A percentile compares a stretch with the other conserved stretches of the same genome.
Conservation (phyloP, 345 rosid species). For the Triadica sebifera region DNA sequence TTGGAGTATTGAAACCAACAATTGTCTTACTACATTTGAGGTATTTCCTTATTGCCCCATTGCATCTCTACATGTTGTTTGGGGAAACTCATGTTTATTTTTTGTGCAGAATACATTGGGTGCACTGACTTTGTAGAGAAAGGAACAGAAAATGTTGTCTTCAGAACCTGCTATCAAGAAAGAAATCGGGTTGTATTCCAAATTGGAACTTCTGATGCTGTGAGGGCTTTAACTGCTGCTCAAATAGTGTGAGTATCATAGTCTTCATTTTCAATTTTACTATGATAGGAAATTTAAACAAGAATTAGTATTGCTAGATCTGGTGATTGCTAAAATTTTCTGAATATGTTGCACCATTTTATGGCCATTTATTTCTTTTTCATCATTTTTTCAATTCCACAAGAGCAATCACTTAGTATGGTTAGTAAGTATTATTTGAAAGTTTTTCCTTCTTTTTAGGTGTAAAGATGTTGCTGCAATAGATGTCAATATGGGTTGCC, state of each 20-base stretch:
- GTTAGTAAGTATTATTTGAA: not conserved
- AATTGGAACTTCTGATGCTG: too few species aligned
- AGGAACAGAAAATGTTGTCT: conserved; percentile 73
- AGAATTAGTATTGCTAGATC: not conserved
- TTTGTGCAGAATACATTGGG: conserved; percentile 46
- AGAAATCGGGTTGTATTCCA: conserved; percentile 51
- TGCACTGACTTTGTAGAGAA: conserved; percentile 84
- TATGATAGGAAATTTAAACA: not conserved
- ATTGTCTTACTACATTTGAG: not conserved
- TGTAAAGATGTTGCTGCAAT: conserved; percentile 82
- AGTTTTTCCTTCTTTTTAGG: conserved; percentile 36
- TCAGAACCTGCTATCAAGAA: conserved; percentile 75
- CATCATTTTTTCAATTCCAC: not conserved
- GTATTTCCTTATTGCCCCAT: not conserved
- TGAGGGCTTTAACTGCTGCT: too few species aligned
- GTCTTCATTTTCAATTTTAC: not conserved
- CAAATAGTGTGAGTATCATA: conserved; percentile 58
- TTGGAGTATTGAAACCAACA: not conserved
- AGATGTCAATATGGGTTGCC: conserved; percentile 97
- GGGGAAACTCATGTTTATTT: not conserved
- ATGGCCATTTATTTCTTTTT: not conserved
- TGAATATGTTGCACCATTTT: not conserved
- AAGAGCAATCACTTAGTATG: not conserved
- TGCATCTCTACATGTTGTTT: not conserved
- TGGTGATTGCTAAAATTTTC: not conserved